Evolutionary conservation across 352 stramenopile genomes (phyloP).

Genomic region (Pythium grandisporangium): DNA sequence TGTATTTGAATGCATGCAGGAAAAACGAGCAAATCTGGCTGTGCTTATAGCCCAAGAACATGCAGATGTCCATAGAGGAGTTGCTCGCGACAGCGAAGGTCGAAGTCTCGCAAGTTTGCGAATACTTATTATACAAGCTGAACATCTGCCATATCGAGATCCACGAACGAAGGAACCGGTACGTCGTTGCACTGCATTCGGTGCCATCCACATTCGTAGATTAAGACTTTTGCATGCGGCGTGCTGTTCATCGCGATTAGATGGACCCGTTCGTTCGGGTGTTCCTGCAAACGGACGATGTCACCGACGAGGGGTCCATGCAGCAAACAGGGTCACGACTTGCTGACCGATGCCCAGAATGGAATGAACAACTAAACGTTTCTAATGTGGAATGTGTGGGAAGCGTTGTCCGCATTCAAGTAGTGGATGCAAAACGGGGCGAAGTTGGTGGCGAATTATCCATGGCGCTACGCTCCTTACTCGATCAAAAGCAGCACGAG

Average conservation of each 20-base stretch:
- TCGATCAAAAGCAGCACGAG: slow-evolving; percentile 54
- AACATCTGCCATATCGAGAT: slow-evolving; percentile 42
- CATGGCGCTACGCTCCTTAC: slow-evolving; percentile 30
- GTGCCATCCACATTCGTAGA: not conserved
- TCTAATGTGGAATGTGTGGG: slow-evolving; percentile 24
- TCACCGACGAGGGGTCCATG: not conserved
- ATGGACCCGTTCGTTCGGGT: slow-evolving; percentile 48
- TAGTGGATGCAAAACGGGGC: slow-evolving; percentile 33
- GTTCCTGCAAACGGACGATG: slow-evolving; percentile 13
- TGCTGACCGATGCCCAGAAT: slow-evolving; percentile 32
- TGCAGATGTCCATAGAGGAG: slow-evolving; percentile 4
- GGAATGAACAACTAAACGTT: slow-evolving; percentile 24
- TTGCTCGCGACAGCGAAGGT: slow-evolving; percentile 1
- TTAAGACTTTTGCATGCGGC: not conserved
- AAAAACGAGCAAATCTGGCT: too few relatives aligned
- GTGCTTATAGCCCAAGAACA: too few relatives aligned
- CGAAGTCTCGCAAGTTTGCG: slow-evolving; percentile 20
- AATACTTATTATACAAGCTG: slow-evolving; percentile 28
- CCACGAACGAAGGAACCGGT: slow-evolving; percentile 31
- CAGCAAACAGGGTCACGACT: slow-evolving; percentile 30
- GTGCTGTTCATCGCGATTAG: too few relatives aligned
- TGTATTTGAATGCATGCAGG: too few relatives aligned
- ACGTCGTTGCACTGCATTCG: not conserved
- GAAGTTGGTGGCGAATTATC: slow-evolving; percentile 39
- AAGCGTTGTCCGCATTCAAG: slow-evolving; percentile 32